Percentiles rank a stretch among this genome's conserved stretches.
Evolutionary conservation across 768 basidiomycete genomes (phyloP).

Genomic region (Tricholoma saponaceum): DNA sequence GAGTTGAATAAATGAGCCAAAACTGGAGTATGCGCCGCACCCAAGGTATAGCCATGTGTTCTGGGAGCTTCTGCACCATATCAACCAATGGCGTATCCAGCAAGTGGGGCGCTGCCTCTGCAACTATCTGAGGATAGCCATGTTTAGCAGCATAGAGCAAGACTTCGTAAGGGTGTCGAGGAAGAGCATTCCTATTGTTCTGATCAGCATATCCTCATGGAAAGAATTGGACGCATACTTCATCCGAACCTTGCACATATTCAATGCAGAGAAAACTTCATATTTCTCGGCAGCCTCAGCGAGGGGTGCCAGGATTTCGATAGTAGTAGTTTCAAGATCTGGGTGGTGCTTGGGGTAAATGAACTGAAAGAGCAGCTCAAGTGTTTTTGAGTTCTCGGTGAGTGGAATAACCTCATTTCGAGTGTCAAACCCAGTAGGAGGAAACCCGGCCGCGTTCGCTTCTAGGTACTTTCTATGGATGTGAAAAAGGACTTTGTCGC

Average conservation of each 20-base stretch:
- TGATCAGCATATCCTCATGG: neutral
- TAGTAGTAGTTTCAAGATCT: neutral
- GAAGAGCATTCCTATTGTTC: neutral
- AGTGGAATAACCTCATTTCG: neutral
- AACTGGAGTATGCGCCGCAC: neutral
- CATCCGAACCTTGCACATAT: constrained; percentile 7
- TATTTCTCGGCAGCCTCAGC: constrained; percentile 10
- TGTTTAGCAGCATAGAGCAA: neutral
- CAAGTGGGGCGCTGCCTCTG: neutral
- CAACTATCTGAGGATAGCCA: neutral
- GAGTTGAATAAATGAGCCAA: neutral
- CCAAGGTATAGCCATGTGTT: neutral
- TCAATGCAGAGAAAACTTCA: constrained; percentile 1
- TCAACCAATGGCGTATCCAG: neutral
- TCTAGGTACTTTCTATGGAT: constrained; percentile 9
- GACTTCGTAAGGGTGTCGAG: neutral
- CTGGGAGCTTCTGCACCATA: neutral
- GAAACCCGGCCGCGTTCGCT: neutral
- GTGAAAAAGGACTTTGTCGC: constrained; percentile 5
- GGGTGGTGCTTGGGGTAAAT: constrained; percentile 10
- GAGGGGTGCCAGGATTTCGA: constrained; percentile 1
- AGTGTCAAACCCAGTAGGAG: neutral
- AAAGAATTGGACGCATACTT: neutral
- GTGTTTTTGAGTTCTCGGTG: neutral
- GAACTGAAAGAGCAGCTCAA: constrained; percentile 5